Evolutionary conservation across 1,139 yeast species (phyloP), one percentile per base, ranked within the genome.

Genomic region (Diutina neorugosa): DNA sequence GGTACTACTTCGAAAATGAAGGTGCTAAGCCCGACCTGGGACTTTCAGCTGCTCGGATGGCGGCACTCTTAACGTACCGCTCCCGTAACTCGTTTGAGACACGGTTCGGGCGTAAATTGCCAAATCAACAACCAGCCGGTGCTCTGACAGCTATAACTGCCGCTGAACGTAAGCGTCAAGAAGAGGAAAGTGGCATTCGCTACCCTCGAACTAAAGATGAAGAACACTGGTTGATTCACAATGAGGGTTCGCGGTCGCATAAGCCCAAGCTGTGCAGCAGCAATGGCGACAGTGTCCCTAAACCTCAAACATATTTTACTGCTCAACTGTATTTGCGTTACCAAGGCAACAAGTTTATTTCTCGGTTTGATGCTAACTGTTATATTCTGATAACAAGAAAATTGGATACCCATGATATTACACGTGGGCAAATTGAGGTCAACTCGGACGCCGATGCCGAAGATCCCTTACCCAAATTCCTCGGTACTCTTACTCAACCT

Each of bases 21-120:
- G 65, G 63, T 1, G 57, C 53, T 21, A 94, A 91, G 9, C 98
- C 98, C 1, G 74, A 74, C 41, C 78, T 84, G 6, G 98, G 98
- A 0, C 73, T 93, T 23, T 86, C 96, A 43, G 98, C 98, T 2
- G 98, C 98, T 0, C 81, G 98, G 68, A 93, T 93, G 98, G 81
- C 96, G 8, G 98, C 98, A 0, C 73, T 93, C 59, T 72, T 93
- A 54, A 93, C 98, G 0, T 93, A 93, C 65, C 78, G 98, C 61
- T 87, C 96, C 3, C 76, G 98, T 61, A 88, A 90, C 67, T 85
- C 96, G 40, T 93, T 93, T 67, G 98, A 93, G 65, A 73, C 84
- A 51, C 79, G 96, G 63, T 93, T 93, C 65, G 96, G 98, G 16
- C 78, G 98, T 63, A 82, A 81, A 54, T 67, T 80, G 51, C 93